These are phyloP conservation scores for Porogramme epimiltina DNA, from an alignment of 1,284 basidiomycete genomes.

Conservation along the genomic window DNA sequence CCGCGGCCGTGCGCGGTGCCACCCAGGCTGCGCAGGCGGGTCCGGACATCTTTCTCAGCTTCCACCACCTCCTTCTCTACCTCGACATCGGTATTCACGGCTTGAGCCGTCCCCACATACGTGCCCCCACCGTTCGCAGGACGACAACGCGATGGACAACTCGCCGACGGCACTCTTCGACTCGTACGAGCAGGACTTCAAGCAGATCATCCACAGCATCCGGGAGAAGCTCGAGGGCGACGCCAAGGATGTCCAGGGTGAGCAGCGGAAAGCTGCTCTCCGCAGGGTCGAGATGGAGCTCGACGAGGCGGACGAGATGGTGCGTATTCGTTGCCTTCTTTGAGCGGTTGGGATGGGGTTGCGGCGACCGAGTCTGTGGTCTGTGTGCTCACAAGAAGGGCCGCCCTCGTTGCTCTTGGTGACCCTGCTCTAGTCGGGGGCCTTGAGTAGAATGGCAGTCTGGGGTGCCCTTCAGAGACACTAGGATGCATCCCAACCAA, in stretches of 20 bases:
- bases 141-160: slow-evolving; percentile 63
- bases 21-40: not conserved
- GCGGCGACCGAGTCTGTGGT: no score
- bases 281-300: slow-evolving; percentile 92
- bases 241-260: slow-evolving; percentile 58
- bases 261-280: slow-evolving; percentile 82
- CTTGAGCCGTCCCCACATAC: no score
- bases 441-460: no score
- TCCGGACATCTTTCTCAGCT: not conserved
- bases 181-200: slow-evolving; percentile 81
- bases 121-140: not conserved
- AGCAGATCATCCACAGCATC: slow-evolving; percentile 70
- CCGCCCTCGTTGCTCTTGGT: no score
- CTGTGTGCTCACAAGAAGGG: no score
- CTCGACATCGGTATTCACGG: no score
- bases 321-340: slow-evolving; percentile 28
- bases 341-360: no score
- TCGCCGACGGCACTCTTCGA: slow-evolving; percentile 81
- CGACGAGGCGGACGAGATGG: slow-evolving; percentile 99
- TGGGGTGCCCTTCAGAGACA: not conserved
- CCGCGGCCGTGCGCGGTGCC: not conserved
- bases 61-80: not conserved
- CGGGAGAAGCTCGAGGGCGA: slow-evolving; percentile 69
- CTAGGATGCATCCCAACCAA: not conserved
- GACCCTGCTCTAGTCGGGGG: no score